phyloP scores from a whole-genome alignment of 2,329 filamentous ascomycete genomes.

The Penicillium sp. region DNA sequence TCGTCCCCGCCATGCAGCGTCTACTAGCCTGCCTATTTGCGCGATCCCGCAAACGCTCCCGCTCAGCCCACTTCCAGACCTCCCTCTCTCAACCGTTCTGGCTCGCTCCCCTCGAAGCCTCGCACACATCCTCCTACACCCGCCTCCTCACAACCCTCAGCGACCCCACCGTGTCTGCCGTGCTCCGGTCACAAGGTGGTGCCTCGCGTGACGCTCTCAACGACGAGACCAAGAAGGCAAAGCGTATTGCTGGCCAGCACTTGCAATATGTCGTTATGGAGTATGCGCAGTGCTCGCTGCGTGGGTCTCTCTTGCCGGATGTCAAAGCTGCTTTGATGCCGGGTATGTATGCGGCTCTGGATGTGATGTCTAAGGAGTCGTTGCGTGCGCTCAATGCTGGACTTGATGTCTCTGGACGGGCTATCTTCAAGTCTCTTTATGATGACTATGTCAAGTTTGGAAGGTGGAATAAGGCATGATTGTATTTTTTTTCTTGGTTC shows the following conservation, averaged over 20 bases:
- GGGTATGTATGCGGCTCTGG: conserved; percentile 54
- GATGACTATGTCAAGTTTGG: conserved; percentile 52
- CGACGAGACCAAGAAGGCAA: conserved; percentile 60
- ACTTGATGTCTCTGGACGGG: conserved; percentile 52
- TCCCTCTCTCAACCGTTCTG: conserved; percentile 33
- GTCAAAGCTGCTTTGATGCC: conserved; percentile 55
- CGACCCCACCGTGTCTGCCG: conserved; percentile 60
- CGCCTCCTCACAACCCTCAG: conserved; percentile 61
- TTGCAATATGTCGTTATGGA: conserved; percentile 58
- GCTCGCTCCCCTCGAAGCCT: conserved; percentile 37
- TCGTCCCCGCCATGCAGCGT: conserved; percentile 55
- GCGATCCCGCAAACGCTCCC: conserved; percentile 39
- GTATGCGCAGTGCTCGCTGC: conserved; percentile 56
- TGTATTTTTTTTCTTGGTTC: not conserved
- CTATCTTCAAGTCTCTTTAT: conserved; percentile 54
- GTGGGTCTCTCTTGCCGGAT: conserved; percentile 49
- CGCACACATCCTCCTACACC: conserved; percentile 52
- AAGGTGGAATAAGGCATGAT: conserved; percentile 48
- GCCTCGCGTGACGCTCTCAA: conserved; percentile 50
- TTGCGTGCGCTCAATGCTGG: conserved; percentile 53
- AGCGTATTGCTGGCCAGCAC: conserved; percentile 58
- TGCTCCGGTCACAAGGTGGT: conserved; percentile 40
- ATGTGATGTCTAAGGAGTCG: conserved; percentile 52
- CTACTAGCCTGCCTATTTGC: conserved; percentile 58
- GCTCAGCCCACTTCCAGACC: conserved; percentile 26